Base-by-base conservation (phyloP, 176 grass and related monocot genomes). In the Eremochloa ophiuroides region DNA sequence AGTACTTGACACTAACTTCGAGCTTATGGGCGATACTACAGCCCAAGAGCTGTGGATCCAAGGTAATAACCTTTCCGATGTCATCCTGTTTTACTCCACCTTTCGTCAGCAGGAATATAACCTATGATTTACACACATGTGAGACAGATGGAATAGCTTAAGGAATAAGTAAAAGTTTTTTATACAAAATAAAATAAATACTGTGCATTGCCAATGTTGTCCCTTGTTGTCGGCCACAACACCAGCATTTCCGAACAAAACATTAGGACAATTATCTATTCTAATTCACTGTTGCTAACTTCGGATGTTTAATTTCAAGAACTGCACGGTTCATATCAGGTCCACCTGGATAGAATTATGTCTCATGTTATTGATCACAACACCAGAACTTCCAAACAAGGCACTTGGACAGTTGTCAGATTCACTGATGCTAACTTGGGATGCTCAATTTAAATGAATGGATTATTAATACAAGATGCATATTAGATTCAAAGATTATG, bases 31-130 rank as follows among this genome's bases (percentile, higher is more conserved):
- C 67, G n/a, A 98, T 94, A 91, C 91, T 92, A 30, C 95, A 95
- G 66, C 95, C 92, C 83, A 93, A 77, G 55, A 98, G 92, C 65
- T 98, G 95, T 8, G 95, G 92, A 70, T 98, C 95, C 78, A 91
- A 78, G 7, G 92, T 90, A 68, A 98, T 95, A 13, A 98, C 95
- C 70, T 98, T 98, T 41, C 90, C 92, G 15, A 98, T 93, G 63
- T 95, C 90, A 42, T 89, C 69, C 78, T 93, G 83, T 68, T 80
- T 87, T 14, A 98, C 95, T 76, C 81, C 95, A 72, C 71, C 95
- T 72, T 93, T 94, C 4, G 90, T 95, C 84, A 94, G 74, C 79
- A 98, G 82, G 84, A 91, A 98, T 77, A 94, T 89, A 42, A 98
- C 84, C 95, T 98, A 69, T 22, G 0, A 34, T 44, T 86, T 46